Conservation (phyloP, 2,329 filamentous ascomycete species). For the Stemphylium vesicarium region DNA sequence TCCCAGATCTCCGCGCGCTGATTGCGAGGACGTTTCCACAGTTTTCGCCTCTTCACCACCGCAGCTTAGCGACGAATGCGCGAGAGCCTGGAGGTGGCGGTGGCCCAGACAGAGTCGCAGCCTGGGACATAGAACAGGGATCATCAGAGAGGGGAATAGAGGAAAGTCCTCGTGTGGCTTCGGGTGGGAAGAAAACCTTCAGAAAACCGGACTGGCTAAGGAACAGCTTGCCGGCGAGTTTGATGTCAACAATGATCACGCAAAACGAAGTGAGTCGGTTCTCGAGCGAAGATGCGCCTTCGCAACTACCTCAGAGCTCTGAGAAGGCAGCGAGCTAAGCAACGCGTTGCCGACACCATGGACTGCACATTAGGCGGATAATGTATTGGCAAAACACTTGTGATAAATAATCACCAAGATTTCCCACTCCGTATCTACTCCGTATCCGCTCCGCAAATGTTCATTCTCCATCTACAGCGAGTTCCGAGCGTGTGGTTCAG, state of each 20-base stretch:
- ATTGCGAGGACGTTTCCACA: slow-evolving; percentile 27
- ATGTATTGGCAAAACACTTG: too few relatives aligned
- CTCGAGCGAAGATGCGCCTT: not conserved
- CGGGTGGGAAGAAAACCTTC: slow-evolving; percentile 11
- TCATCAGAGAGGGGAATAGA: not conserved
- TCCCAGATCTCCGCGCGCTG: slow-evolving; percentile 35
- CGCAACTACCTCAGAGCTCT: not conserved
- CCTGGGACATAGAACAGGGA: slow-evolving; percentile 12
- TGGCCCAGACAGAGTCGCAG: not conserved
- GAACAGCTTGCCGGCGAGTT: slow-evolving; percentile 22
- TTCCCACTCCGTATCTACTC: too few relatives aligned
- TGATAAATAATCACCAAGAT: too few relatives aligned
- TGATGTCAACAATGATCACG: slow-evolving; percentile 28
- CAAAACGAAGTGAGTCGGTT: slow-evolving; percentile 11
- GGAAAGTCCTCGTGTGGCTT: slow-evolving; percentile 3
- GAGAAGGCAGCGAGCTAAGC: not conserved
- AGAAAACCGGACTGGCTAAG: slow-evolving; percentile 33
- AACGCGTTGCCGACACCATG: too few relatives aligned
- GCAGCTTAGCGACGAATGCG: slow-evolving; percentile 21
- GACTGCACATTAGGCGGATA: too few relatives aligned
- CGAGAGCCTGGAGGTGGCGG: not conserved
- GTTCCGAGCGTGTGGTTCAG: too few relatives aligned
- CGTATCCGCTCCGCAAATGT: too few relatives aligned
- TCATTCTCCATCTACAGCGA: too few relatives aligned
- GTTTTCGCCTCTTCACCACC: slow-evolving; percentile 32